Percentiles rank a stretch among this genome's conserved stretches.
Conservation (phyloP, 257 asterid species). For the Craterostigma plantagineum region DNA sequence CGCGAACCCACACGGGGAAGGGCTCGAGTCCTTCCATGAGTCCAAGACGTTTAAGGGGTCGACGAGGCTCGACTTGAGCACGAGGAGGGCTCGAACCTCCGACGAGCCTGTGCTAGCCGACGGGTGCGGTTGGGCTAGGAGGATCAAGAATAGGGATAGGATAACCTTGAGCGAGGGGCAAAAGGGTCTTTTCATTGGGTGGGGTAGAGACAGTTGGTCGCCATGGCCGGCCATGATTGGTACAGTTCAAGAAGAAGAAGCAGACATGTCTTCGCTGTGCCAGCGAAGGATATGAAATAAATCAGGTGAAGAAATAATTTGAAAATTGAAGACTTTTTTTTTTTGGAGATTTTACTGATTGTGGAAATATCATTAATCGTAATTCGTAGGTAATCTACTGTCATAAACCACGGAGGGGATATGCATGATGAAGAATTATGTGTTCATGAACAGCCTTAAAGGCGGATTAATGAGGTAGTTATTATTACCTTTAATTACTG, state of each 20-base stretch:
- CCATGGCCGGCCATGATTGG: slow-evolving; percentile 45
- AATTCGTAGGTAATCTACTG: no score
- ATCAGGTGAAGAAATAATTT: no score
- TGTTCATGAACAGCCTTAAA: no score
- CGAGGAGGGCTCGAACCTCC: slow-evolving; percentile 53
- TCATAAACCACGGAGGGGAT: no score
- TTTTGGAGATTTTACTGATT: no score
- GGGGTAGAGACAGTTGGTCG: slow-evolving; percentile 43
- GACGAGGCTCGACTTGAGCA: slow-evolving; percentile 39
- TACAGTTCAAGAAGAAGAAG: background rate
- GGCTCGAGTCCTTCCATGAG: slow-evolving; percentile 55
- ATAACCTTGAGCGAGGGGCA: slow-evolving; percentile 25
- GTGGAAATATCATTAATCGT: no score
- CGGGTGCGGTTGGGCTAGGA: slow-evolving; percentile 12
- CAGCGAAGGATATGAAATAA: no score
- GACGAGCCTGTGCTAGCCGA: slow-evolving; percentile 13
- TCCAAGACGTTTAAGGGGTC: slow-evolving; percentile 54
- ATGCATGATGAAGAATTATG: no score
- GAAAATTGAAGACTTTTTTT: no score
- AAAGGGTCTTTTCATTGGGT: slow-evolving; percentile 19
- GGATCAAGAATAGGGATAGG: slow-evolving; percentile 22
- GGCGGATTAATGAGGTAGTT: no score
- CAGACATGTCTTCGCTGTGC: no score
- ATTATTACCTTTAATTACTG: no score
- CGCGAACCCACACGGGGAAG: slow-evolving; percentile 47